phyloP scores from a whole-genome alignment of 345 rosid species.

The Linum lewisii region DNA sequence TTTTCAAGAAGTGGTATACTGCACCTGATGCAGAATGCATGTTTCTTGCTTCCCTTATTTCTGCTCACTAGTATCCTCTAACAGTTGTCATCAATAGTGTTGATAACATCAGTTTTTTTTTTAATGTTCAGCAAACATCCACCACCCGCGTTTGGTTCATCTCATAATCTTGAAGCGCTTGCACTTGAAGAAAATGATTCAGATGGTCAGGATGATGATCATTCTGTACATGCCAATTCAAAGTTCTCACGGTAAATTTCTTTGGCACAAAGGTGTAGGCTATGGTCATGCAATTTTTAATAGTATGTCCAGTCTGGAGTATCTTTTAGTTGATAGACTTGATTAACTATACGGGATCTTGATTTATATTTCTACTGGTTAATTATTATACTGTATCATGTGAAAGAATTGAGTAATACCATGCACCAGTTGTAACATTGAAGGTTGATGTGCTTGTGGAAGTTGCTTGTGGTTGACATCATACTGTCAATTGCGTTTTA shows the following conservation, averaged over 20 bases:
- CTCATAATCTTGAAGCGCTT: conserved; percentile 89
- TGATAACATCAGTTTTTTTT: conserved; percentile 18
- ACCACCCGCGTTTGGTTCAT: conserved; percentile 97
- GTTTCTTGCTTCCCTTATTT: background rate
- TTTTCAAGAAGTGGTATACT: background rate
- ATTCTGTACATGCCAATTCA: conserved; percentile 70
- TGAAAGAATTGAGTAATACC: background rate
- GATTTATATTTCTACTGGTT: background rate
- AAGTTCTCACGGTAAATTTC: conserved; percentile 49
- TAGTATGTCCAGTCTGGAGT: no score
- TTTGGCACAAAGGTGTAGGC: no score
- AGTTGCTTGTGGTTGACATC: background rate
- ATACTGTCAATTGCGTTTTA: background rate
- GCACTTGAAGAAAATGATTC: conserved; percentile 49
- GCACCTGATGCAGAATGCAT: background rate
- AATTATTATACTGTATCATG: no score
- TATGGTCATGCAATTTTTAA: no score
- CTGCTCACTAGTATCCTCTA: conserved; percentile 5
- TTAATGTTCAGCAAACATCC: conserved; percentile 70
- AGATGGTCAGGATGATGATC: conserved; percentile 48
- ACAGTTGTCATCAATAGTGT: conserved; percentile 10
- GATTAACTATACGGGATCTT: background rate
- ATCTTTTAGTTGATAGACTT: background rate
- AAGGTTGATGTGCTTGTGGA: background rate
- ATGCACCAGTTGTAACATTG: no score